These are phyloP conservation scores for Oehlia diaphana DNA, from an alignment of 192 early-diverging fungal genomes.

Conservation along the genomic window DNA sequence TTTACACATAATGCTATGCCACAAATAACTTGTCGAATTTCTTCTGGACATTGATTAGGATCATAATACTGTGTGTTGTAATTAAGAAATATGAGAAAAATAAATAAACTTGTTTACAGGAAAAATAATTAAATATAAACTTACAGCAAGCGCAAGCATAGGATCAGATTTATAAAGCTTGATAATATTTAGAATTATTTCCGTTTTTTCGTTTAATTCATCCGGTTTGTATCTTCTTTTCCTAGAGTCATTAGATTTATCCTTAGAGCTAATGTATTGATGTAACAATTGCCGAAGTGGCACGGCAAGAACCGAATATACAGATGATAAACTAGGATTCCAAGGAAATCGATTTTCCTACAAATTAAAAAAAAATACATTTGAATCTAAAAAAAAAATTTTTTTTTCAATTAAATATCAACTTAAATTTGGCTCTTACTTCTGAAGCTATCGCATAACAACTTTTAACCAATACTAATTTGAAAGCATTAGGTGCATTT, in stretches of 20 bases:
- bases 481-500: slow-evolving; percentile 71
- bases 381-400: not conserved
- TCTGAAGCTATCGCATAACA: slow-evolving; percentile 73
- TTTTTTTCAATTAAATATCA: not conserved
- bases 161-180: slow-evolving; percentile 77
- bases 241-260: slow-evolving; percentile 33
- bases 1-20: slow-evolving; percentile 75
- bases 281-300: slow-evolving; percentile 68
- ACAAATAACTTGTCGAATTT: slow-evolving; percentile 65
- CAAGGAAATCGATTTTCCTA: slow-evolving; percentile 60
- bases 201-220: slow-evolving; percentile 69
- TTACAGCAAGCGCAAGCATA: slow-evolving; percentile 68
- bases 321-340: slow-evolving; percentile 62
- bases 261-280: slow-evolving; percentile 45
- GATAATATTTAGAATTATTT: slow-evolving; percentile 78
- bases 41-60: slow-evolving; percentile 6
- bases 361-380: not conserved
- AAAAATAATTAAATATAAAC: slow-evolving; percentile 19
- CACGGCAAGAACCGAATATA: slow-evolving; percentile 58
- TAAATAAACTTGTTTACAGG: not conserved
- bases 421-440: not conserved
- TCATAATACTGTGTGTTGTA: not conserved
- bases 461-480: slow-evolving; percentile 77
- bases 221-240: slow-evolving; percentile 46
- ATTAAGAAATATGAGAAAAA: not conserved